A percentile compares a stretch with the other conserved stretches of the same genome.
Evolutionary conservation across 495 filamentous ascomycete genomes (phyloP).

Genomic region (Daldinia vernicosa): DNA sequence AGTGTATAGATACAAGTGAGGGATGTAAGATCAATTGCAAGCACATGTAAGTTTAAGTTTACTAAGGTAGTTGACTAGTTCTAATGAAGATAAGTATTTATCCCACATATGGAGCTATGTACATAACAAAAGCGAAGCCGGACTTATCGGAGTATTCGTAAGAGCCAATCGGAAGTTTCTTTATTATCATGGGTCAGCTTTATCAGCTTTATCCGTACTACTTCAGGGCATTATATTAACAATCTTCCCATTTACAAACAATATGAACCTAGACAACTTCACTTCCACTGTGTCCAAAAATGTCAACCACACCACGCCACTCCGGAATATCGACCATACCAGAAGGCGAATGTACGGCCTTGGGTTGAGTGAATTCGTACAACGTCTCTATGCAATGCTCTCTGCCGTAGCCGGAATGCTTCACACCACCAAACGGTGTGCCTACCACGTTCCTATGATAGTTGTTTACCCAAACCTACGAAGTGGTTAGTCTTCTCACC

Average conservation of each 20-base stretch:
- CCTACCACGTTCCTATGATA: slow-evolving; percentile 20
- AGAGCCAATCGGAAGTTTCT: neutral
- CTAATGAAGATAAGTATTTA: neutral
- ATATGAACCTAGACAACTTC: slow-evolving; percentile 8
- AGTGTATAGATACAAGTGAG: neutral
- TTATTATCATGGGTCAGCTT: no score
- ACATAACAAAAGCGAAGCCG: slow-evolving; percentile 11
- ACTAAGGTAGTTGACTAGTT: no score
- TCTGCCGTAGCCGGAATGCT: slow-evolving; percentile 24
- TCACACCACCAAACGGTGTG: slow-evolving; percentile 27
- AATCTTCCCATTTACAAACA: neutral
- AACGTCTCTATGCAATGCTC: slow-evolving; percentile 19
- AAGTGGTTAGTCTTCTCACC: neutral
- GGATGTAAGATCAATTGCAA: neutral
- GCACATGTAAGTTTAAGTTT: neutral
- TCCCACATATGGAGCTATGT: neutral
- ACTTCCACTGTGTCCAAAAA: slow-evolving; percentile 17
- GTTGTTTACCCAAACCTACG: slow-evolving; percentile 24
- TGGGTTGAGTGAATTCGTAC: slow-evolving; percentile 20
- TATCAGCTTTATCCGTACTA: no score
- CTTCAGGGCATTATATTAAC: no score
- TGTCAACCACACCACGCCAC: slow-evolving; percentile 24
- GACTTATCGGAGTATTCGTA: slow-evolving; percentile 13
- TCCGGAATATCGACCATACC: slow-evolving; percentile 10
- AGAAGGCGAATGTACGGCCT: slow-evolving; percentile 10